Conservation (phyloP, 2,329 filamentous ascomycete species). For the Sporothrix dimorphospora region DNA sequence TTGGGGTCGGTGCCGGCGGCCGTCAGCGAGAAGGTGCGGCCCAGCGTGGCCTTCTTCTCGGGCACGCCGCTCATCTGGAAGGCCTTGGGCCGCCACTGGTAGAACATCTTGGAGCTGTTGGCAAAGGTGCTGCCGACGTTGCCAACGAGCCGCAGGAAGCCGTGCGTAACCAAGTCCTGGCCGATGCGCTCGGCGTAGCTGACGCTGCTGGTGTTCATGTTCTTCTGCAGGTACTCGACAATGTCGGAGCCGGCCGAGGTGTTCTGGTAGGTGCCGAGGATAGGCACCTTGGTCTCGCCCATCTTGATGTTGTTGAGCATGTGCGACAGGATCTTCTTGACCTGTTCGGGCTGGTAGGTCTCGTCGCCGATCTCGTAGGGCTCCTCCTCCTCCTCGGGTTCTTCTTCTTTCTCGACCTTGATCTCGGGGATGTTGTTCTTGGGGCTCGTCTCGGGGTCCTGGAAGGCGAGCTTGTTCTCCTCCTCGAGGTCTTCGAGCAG, state of each 20-base stretch:
- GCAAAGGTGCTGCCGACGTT: constrained; percentile 95
- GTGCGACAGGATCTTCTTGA: constrained; percentile 87
- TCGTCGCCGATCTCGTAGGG: constrained; percentile 89
- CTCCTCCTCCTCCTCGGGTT: constrained; percentile 71
- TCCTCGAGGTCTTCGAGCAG: constrained; percentile 95
- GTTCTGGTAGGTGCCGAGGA: constrained; percentile 92
- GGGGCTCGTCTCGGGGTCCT: constrained; percentile 76
- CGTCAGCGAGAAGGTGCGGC: constrained; percentile 71
- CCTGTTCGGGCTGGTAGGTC: constrained; percentile 78
- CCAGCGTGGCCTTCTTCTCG: constrained; percentile 77
- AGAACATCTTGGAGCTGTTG: constrained; percentile 96
- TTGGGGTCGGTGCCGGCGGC: constrained; percentile 54
- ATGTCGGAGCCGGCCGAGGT: constrained; percentile 91
- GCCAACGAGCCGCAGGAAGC: constrained; percentile 86
- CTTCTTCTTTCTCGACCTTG: constrained; percentile 74
- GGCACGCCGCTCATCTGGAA: constrained; percentile 87
- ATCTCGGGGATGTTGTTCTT: constrained; percentile 70
- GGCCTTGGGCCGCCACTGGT: constrained; percentile 92
- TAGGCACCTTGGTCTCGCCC: constrained; percentile 91
- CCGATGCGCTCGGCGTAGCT: constrained; percentile 93
- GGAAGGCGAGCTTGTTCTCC: constrained; percentile 97
- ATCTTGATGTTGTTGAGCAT: constrained; percentile 86
- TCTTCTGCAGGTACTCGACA: constrained; percentile 89
- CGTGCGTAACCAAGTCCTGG: constrained; percentile 84
- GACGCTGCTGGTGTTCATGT: constrained; percentile 81